Conservation (phyloP, 345 rosid genomes). For the Psidium guajava region DNA sequence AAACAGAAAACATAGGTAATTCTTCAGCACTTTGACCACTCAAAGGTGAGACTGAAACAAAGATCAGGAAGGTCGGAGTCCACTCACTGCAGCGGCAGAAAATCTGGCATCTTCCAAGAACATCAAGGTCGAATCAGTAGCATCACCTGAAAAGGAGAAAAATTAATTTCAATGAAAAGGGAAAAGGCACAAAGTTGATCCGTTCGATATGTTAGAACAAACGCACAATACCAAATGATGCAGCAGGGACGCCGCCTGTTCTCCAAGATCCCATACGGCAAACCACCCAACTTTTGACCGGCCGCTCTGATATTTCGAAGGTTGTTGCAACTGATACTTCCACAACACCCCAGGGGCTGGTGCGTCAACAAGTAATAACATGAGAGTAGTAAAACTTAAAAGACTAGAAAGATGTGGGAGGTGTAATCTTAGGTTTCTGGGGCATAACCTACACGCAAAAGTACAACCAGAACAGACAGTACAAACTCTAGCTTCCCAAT, state of each 20-base stretch:
- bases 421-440: background rate
- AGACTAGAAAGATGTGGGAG: background rate
- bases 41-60: background rate
- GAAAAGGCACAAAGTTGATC: background rate
- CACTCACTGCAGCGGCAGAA: background rate
- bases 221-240: background rate
- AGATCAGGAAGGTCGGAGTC: background rate
- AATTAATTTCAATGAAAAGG: background rate
- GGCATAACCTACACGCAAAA: background rate
- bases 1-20: background rate
- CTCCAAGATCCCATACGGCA: background rate
- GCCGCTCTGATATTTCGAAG: background rate
- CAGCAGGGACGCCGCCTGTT: background rate
- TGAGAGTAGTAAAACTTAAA: background rate
- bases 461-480: background rate
- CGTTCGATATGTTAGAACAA: background rate
- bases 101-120: background rate
- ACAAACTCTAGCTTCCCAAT: background rate
- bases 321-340: background rate
- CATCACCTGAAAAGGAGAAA: background rate
- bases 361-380: background rate
- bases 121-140: background rate
- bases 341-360: background rate
- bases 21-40: background rate
- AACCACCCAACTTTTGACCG: background rate